Percentiles rank a stretch among this genome's conserved stretches.
Evolutionary conservation across 192 early-diverging fungal genomes (phyloP).

Genomic region (Allomyces macrogynus): DNA sequence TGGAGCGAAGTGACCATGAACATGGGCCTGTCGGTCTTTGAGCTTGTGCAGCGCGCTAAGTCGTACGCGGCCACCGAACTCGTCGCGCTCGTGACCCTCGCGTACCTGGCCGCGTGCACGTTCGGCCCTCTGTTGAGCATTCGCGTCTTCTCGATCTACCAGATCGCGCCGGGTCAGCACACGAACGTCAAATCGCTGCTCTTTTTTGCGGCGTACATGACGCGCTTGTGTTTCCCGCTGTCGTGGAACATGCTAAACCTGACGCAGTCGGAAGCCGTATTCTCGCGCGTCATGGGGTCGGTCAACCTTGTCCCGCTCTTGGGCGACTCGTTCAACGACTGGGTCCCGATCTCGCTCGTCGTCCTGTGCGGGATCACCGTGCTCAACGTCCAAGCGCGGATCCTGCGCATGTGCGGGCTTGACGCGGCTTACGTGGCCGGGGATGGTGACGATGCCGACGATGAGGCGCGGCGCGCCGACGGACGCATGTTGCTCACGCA

Average conservation of each 20-base stretch:
- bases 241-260: slow-evolving; percentile 88
- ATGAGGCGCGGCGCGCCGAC: background rate
- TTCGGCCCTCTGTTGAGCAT: slow-evolving; percentile 81
- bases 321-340: slow-evolving; percentile 68
- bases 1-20: slow-evolving; percentile 95
- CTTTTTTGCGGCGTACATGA: slow-evolving; percentile 84
- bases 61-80: slow-evolving; percentile 17
- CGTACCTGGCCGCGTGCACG: slow-evolving; percentile 83
- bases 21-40: slow-evolving; percentile 48
- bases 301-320: slow-evolving; percentile 79
- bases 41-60: slow-evolving; percentile 26
- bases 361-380: slow-evolving; percentile 51
- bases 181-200: slow-evolving; percentile 77
- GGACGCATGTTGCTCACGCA: background rate
- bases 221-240: slow-evolving; percentile 63
- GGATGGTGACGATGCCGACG: background rate
- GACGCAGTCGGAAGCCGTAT: slow-evolving; percentile 26
- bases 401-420: slow-evolving; percentile 39
- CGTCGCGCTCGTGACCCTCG: slow-evolving; percentile 48
- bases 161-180: slow-evolving; percentile 78
- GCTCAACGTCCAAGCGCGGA: slow-evolving; percentile 65
- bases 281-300: slow-evolving; percentile 46
- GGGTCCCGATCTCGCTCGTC: slow-evolving; percentile 69
- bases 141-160: slow-evolving; percentile 70
- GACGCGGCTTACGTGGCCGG: background rate